Evolutionary conservation across 2,329 filamentous ascomycete genomes (phyloP).

Genomic region (Aspergillus cejpii): DNA sequence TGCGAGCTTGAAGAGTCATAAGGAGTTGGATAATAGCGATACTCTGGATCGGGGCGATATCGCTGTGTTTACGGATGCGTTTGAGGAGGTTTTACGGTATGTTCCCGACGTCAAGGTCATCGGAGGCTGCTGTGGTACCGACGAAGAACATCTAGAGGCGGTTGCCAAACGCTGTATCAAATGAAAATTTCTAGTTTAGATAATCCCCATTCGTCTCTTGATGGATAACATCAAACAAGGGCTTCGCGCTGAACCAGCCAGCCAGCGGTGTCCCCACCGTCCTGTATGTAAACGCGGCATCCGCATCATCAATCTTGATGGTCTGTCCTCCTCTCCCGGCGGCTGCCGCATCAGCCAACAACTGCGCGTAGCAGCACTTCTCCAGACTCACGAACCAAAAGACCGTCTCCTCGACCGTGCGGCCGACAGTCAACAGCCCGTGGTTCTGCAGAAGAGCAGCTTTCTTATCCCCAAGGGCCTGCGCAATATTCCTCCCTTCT

Average conservation of each 20-base stretch:
- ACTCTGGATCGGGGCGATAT: conserved; percentile 5
- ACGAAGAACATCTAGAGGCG: conserved; percentile 10
- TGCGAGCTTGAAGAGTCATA: conserved; percentile 3
- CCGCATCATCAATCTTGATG: conserved; percentile 60
- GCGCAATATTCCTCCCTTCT: conserved; percentile 49
- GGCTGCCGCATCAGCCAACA: conserved; percentile 49
- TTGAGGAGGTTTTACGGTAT: not conserved
- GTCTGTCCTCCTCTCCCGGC: conserved; percentile 56
- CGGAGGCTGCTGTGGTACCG: conserved; percentile 11
- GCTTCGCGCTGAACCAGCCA: conserved; percentile 66
- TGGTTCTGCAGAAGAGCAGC: conserved; percentile 51
- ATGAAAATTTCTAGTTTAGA: too few relatives aligned
- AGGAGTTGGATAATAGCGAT: conserved; percentile 6
- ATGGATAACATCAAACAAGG: conserved; percentile 63
- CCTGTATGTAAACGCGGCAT: conserved; percentile 62
- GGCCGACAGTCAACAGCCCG: conserved; percentile 47
- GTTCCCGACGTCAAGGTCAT: conserved; percentile 7
- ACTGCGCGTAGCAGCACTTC: conserved; percentile 49
- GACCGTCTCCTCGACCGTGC: conserved; percentile 46
- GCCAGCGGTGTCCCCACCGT: conserved; percentile 55
- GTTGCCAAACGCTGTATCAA: not conserved
- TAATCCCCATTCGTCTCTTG: conserved; percentile 54
- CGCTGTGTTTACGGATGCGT: not conserved
- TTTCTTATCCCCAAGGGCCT: conserved; percentile 45
- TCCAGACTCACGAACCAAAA: conserved; percentile 52